phyloP scores from a whole-genome alignment of 306 rosid species.

The Bauhinia variegata region DNA sequence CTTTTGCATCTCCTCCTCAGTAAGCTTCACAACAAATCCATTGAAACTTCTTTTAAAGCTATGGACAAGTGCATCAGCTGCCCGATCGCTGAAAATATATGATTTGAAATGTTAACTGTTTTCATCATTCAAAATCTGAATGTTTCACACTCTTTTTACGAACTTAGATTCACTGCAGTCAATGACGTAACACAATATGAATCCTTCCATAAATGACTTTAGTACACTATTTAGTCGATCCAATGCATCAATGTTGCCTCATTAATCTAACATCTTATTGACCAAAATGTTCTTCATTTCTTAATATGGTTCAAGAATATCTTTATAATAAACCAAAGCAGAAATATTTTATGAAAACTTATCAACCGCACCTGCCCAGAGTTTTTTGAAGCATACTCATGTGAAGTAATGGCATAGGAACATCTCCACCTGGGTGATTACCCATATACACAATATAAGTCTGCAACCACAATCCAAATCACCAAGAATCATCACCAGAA shows the following conservation, averaged over 20 bases:
- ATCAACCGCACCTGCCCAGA: neutral
- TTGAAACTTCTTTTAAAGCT: slow-evolving; percentile 36
- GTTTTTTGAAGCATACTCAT: neutral
- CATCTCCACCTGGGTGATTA: neutral
- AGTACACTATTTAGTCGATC: too few species aligned
- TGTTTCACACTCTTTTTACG: too few species aligned
- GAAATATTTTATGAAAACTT: neutral
- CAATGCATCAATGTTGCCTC: too few species aligned
- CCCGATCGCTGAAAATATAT: neutral
- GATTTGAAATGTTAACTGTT: neutral
- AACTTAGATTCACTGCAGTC: too few species aligned
- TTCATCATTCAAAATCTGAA: neutral
- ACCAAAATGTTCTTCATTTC: neutral
- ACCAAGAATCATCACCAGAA: too few species aligned
- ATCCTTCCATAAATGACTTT: too few species aligned
- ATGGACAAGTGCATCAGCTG: slow-evolving; percentile 14
- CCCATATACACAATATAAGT: neutral
- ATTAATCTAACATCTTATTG: neutral
- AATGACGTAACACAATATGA: too few species aligned
- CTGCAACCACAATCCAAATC: neutral
- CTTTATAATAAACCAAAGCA: neutral
- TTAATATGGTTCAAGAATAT: neutral
- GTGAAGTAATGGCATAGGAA: neutral
- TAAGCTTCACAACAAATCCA: slow-evolving; percentile 37
- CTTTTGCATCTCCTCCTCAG: slow-evolving; percentile 21